phyloP scores from a whole-genome alignment of 371 early-diverging fungal species.

The Mucor ambiguus region DNA sequence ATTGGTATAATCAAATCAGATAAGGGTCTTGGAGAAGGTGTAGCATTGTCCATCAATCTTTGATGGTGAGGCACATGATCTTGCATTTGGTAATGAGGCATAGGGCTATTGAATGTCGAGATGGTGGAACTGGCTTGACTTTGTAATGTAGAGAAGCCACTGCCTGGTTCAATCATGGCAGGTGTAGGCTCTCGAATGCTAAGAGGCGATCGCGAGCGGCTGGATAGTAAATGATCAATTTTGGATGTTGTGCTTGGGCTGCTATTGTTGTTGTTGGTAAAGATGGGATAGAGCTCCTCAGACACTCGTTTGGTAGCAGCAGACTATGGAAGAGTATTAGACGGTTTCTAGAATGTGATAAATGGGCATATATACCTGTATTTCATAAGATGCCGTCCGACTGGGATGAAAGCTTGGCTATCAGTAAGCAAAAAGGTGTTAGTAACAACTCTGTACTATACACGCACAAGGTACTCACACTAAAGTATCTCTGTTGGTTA shows the following conservation, averaged over 20 bases:
- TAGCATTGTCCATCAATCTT: not conserved
- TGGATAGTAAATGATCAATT: not conserved
- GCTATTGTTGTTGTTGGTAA: conserved; percentile 7
- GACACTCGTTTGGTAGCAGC: not conserved
- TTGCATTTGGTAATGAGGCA: not conserved
- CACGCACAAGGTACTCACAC: conserved; percentile 3
- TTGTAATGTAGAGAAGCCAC: conserved; percentile 15
- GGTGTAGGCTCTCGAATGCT: conserved; percentile 17
- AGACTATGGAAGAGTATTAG: not conserved
- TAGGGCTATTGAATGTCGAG: conserved; percentile 10
- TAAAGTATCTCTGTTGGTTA: conserved; percentile 6
- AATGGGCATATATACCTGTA: not conserved
- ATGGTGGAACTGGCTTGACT: conserved; percentile 20
- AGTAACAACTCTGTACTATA: not conserved
- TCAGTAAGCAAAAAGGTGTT: not conserved
- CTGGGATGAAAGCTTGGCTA: conserved; percentile 28
- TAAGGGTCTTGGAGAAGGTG: conserved; percentile 2
- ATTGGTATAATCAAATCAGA: conserved; percentile 23
- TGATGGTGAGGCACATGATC: conserved; percentile 2
- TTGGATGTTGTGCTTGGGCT: not conserved
- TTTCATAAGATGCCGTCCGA: conserved; percentile 21
- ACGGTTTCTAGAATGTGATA: not conserved
- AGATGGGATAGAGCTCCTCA: not conserved
- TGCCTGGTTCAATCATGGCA: conserved; percentile 20
- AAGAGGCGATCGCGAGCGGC: conserved; percentile 6